These are phyloP conservation scores for Bolboschoenus planiculmis DNA, from an alignment of 176 grass and related monocot genomes.

Conservation along the genomic window DNA sequence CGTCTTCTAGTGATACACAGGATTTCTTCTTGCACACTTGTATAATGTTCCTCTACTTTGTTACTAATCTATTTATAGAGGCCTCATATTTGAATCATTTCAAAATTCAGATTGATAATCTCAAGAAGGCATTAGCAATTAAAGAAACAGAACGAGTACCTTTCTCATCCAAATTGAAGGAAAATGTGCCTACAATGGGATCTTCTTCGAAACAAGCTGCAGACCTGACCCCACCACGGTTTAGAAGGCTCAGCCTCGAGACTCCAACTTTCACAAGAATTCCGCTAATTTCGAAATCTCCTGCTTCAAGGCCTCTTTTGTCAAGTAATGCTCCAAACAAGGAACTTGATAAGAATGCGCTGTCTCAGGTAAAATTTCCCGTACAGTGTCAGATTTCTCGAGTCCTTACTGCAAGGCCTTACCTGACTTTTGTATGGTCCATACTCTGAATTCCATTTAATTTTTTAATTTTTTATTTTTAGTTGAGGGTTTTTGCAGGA, in stretches of 20 bases:
- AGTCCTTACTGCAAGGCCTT: neutral
- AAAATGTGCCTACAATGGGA: slow-evolving; percentile 31
- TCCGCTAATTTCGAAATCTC: slow-evolving; percentile 17
- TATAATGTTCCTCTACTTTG: neutral
- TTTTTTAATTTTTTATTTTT: neutral
- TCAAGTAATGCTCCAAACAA: slow-evolving; percentile 19
- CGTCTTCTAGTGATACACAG: too few species aligned
- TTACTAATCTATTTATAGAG: neutral
- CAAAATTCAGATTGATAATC: slow-evolving; percentile 54
- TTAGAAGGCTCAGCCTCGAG: slow-evolving; percentile 71
- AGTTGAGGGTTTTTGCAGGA: neutral
- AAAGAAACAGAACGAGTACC: slow-evolving; percentile 43
- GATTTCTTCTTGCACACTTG: too few species aligned
- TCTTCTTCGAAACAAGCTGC: slow-evolving; percentile 37
- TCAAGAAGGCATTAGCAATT: slow-evolving; percentile 63
- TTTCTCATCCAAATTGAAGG: slow-evolving; percentile 49
- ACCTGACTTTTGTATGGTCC: slow-evolving; percentile 17
- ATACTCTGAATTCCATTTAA: neutral
- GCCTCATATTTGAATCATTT: neutral
- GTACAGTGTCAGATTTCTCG: neutral
- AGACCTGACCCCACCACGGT: slow-evolving; percentile 43
- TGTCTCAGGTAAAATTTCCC: neutral
- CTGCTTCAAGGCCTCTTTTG: slow-evolving; percentile 32
- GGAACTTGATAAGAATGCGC: slow-evolving; percentile 21
- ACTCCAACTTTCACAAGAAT: slow-evolving; percentile 36